phyloP scores from a whole-genome alignment of 23 red algal genomes.

The Gracilaria gracilis region DNA sequence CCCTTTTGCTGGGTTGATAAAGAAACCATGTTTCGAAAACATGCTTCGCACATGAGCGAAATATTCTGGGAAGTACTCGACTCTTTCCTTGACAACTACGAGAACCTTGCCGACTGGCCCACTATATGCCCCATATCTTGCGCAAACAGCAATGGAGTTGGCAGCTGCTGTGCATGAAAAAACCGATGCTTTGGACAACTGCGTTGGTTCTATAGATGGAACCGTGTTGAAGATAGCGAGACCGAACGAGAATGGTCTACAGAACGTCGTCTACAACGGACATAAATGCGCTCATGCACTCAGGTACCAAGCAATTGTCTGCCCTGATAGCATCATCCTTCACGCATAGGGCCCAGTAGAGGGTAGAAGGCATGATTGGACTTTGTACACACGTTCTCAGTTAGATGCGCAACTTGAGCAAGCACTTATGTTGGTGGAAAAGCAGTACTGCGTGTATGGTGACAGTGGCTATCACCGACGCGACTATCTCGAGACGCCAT shows the following conservation, averaged over 20 bases:
- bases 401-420: neutral
- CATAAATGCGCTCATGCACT: constrained; percentile 2
- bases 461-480: constrained; percentile 19
- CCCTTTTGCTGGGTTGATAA: neutral
- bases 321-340: constrained; percentile 9
- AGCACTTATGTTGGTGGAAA: neutral
- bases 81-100: neutral
- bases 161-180: neutral
- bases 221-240: neutral
- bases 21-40: constrained; percentile 4
- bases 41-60: constrained; percentile 10
- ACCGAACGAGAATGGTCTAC: neutral
- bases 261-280: constrained; percentile 23
- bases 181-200: neutral
- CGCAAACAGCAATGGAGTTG: neutral
- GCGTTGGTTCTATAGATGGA: constrained; percentile 50
- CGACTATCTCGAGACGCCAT: neutral
- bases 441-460: constrained; percentile 36
- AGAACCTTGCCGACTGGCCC: neutral
- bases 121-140: neutral
- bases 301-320: constrained; percentile 12
- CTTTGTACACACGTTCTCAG: neutral
- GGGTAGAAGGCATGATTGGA: neutral
- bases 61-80: constrained; percentile 8
- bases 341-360: constrained; percentile 4